These are phyloP conservation scores for Paramecium biaurelia DNA, from an alignment of 73 alveolate genomes.

Conservation along the genomic window DNA sequence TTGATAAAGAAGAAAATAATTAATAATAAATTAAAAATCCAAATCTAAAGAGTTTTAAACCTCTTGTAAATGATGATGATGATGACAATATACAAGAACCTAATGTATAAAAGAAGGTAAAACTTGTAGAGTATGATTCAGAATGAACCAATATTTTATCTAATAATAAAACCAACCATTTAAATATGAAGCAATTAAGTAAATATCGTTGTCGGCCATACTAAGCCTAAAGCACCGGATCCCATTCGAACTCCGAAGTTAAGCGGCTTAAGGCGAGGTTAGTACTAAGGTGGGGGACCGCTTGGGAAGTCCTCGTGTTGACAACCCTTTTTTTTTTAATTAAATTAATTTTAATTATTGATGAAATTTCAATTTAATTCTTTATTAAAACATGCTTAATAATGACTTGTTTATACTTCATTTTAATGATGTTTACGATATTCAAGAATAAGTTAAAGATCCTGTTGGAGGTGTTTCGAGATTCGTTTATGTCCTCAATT, in stretches of 20 bases:
- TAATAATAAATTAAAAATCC: background rate
- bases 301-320: conserved; percentile 83
- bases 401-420: background rate
- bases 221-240: conserved; percentile 99
- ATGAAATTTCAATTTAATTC: background rate
- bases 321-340: conserved; percentile 72
- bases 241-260: conserved; percentile 99
- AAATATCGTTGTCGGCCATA: conserved; percentile 95
- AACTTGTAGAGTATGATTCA: background rate
- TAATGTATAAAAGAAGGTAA: background rate
- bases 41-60: background rate
- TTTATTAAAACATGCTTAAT: background rate
- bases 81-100: background rate
- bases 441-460: conserved; percentile 35
- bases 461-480: conserved; percentile 82
- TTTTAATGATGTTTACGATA: conserved; percentile 2
- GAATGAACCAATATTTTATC: background rate
- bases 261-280: conserved; percentile 99
- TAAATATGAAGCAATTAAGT: background rate
- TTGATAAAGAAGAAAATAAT: background rate
- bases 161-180: background rate
- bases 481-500: conserved; percentile 64
- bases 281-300: conserved; percentile 94
- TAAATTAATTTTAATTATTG: background rate
- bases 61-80: background rate